These are phyloP conservation scores for Candida sphagnicola DNA, from an alignment of 805 yeast genomes.

Conservation along the genomic window DNA sequence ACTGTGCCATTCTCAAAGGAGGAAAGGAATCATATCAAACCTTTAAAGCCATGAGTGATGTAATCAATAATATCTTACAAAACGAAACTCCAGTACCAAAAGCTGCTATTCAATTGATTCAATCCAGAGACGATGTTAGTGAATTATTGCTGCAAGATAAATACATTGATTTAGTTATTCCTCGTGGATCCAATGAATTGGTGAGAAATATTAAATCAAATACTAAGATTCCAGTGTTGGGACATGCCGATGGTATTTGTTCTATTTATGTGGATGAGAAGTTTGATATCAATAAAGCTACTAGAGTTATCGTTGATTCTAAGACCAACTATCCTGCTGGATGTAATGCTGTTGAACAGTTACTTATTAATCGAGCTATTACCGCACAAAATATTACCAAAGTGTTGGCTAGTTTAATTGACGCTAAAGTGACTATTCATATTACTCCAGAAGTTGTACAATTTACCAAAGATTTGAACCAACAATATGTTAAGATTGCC, in stretches of 20 bases:
- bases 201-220: conserved; percentile 81
- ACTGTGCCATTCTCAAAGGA: conserved; percentile 94
- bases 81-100: conserved; percentile 68
- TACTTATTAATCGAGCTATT: conserved; percentile 54
- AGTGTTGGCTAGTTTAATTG: conserved; percentile 43
- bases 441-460: conserved; percentile 50
- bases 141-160: conserved; percentile 80
- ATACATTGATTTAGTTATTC: conserved; percentile 92
- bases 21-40: conserved; percentile 91
- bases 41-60: conserved; percentile 73
- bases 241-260: conserved; percentile 98
- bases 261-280: conserved; percentile 76
- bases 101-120: conserved; percentile 80
- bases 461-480: conserved; percentile 13
- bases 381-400: conserved; percentile 21
- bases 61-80: conserved; percentile 57
- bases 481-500: conserved; percentile 41
- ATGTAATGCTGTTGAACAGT: conserved; percentile 94
- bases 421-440: conserved; percentile 71
- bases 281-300: conserved; percentile 77
- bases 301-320: conserved; percentile 72
- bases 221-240: conserved; percentile 94
- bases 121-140: conserved; percentile 86
- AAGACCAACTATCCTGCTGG: conserved; percentile 98
- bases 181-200: conserved; percentile 94